Conservation (phyloP, 2,329 filamentous ascomycete genomes). For the Epichloe aotearoae region DNA sequence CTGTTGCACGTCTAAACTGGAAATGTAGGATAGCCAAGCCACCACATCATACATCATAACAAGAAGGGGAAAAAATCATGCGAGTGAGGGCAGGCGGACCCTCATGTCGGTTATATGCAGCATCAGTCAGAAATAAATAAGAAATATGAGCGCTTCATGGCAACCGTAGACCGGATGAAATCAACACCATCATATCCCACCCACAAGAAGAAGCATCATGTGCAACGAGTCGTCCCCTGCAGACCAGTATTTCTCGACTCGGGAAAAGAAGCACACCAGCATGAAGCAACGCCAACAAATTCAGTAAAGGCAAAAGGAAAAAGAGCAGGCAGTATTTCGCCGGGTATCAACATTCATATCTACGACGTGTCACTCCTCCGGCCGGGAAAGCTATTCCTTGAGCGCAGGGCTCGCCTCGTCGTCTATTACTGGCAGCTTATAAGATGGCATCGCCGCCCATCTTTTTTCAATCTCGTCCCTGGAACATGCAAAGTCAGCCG, state of each 20-base stretch:
- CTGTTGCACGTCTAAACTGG: too few relatives aligned
- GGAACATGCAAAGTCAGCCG: conserved; percentile 8
- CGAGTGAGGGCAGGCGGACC: too few relatives aligned
- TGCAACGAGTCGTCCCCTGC: too few relatives aligned
- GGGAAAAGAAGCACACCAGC: too few relatives aligned
- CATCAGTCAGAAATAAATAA: background rate
- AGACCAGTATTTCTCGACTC: too few relatives aligned
- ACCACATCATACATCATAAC: too few relatives aligned
- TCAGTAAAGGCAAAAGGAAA: background rate
- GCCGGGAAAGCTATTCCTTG: conserved; percentile 13
- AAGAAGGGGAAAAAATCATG: too few relatives aligned
- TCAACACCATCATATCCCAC: too few relatives aligned
- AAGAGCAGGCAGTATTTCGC: background rate
- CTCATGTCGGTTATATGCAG: too few relatives aligned
- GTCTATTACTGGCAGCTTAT: conserved; percentile 15
- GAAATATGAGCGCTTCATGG: background rate
- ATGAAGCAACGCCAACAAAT: background rate
- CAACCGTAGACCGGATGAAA: too few relatives aligned
- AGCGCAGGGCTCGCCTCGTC: conserved; percentile 15
- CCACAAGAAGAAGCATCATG: too few relatives aligned
- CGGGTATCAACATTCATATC: background rate
- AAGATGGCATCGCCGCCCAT: conserved; percentile 25
- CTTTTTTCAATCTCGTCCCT: conserved; percentile 23
- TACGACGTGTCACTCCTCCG: background rate
- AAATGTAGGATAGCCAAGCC: too few relatives aligned